A percentile compares a stretch with the other conserved stretches of the same genome.
These are phyloP conservation scores for Pulveroboletus ravenelii DNA, from an alignment of 768 basidiomycete species.

Conservation along the genomic window DNA sequence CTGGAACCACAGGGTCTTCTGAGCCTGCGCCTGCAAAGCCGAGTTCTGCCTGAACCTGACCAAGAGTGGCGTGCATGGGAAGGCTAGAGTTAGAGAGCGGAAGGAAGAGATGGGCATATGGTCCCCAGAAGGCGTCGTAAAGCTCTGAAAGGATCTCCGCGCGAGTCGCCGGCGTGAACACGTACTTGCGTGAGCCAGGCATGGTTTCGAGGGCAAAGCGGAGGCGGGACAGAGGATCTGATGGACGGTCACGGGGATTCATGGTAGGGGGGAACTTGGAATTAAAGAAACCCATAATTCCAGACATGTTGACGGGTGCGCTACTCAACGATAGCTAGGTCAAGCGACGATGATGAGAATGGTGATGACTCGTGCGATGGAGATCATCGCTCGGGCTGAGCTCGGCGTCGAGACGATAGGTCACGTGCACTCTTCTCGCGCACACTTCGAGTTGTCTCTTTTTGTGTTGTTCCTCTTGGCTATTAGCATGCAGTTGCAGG, in stretches of 20 bases:
- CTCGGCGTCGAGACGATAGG: neutral
- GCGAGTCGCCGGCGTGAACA: slow-evolving; percentile 67
- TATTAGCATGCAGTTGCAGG: no score
- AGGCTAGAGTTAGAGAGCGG: slow-evolving; percentile 59
- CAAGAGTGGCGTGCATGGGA: slow-evolving; percentile 59
- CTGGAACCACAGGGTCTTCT: slow-evolving; percentile 57
- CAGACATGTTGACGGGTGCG: slow-evolving; percentile 31
- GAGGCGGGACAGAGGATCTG: slow-evolving; percentile 67
- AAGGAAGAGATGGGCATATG: slow-evolving; percentile 67
- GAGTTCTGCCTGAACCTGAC: slow-evolving; percentile 61
- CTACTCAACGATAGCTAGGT: neutral
- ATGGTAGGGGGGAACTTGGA: slow-evolving; percentile 51
- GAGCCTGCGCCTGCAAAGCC: slow-evolving; percentile 57
- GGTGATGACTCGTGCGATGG: slow-evolving; percentile 2
- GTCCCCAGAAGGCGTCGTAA: slow-evolving; percentile 80
- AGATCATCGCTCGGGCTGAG: neutral
- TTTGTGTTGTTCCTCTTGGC: no score
- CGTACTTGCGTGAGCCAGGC: slow-evolving; percentile 74
- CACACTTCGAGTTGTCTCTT: no score
- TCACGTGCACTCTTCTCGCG: slow-evolving; percentile 1
- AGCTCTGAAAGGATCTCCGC: slow-evolving; percentile 79
- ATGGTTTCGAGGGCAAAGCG: slow-evolving; percentile 76
- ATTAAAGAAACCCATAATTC: slow-evolving; percentile 40
- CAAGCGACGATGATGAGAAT: neutral
- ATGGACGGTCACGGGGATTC: slow-evolving; percentile 50